Evolutionary conservation across 495 filamentous ascomycete genomes (phyloP), one percentile per base, ranked within the genome.

Genomic region (Podospora bellae-mahoneyi): DNA sequence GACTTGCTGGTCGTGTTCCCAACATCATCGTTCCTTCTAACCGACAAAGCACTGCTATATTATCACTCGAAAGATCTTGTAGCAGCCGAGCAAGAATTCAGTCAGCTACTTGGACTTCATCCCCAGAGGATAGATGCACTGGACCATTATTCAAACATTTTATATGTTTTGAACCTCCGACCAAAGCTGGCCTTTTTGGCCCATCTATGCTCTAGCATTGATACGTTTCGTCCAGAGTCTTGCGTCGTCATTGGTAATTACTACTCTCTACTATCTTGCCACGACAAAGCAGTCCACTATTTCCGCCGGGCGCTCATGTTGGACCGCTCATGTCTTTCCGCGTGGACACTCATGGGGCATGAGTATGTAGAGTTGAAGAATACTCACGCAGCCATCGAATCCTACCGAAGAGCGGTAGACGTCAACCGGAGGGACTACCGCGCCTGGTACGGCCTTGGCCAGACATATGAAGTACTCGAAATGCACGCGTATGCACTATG

Each of bases 361-460:
- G 96, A 99, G 75, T 99, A 97, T 77, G 92, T 98, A 44, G 96
- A 99, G 76, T 90, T 99, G 81, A 99, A 98, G 73, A 99, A 99
- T 73, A 99, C 96, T 0, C 96, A 99, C 73, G 94, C 96, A 0
- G 96, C 96, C 18, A 98, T 99, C 69, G 96, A 99, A 77, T 93
- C 91, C 10, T 99, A 99, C 73, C 90, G 96, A 4, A 90, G 96
- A 18, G 96, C 96, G 1, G 96, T 99, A 4, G 96, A 98, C 71
- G 90, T 94, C 74, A 98, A 99, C 76, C 89, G 95, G 57, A 91
- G 94, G 75, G 96, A 99, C 75, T 98, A 97, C 78, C 91, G 96
- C 62, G 96, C 96, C 18, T 99, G 96, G 96, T 98, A 98, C 76
- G 95, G 96, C 63, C 84, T 99, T 0, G 96, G 96, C 5, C 94